These are phyloP conservation scores for Pholiota molesta DNA, from an alignment of 768 basidiomycete species.

Conservation along the genomic window DNA sequence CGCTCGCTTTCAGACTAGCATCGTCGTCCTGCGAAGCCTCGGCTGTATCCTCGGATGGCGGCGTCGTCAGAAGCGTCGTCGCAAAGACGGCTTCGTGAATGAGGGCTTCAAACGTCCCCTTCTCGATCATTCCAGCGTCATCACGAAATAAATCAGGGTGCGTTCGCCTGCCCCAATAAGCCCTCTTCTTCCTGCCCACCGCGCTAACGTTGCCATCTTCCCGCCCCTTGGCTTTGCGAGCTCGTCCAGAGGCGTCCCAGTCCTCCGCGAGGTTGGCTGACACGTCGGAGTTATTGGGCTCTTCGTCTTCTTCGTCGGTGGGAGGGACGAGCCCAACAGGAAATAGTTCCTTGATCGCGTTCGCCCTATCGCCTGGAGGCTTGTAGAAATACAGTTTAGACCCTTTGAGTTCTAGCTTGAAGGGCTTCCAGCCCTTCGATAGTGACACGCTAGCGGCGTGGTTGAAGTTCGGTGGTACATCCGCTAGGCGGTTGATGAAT, in stretches of 20 bases:
- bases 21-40: slow-evolving; percentile 16
- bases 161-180: slow-evolving; percentile 76
- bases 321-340: slow-evolving; percentile 63
- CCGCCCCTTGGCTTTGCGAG: slow-evolving; percentile 33
- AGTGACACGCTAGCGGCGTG: slow-evolving; percentile 38
- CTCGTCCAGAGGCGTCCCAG: slow-evolving; percentile 14
- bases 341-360: slow-evolving; percentile 75
- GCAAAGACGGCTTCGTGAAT: slow-evolving; percentile 82
- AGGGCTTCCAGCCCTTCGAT: slow-evolving; percentile 84
- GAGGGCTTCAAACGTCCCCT: slow-evolving; percentile 78
- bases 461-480: slow-evolving; percentile 42
- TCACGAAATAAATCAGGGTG: slow-evolving; percentile 70
- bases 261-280: slow-evolving; percentile 21
- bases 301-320: slow-evolving; percentile 44
- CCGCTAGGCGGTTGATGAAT: slow-evolving; percentile 74
- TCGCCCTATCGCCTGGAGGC: slow-evolving; percentile 67
- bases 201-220: slow-evolving; percentile 22
- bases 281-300: slow-evolving; percentile 19
- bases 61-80: slow-evolving; percentile 49
- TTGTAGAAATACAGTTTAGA: slow-evolving; percentile 89
- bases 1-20: slow-evolving; percentile 7
- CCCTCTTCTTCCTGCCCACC: slow-evolving; percentile 57
- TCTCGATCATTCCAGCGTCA: slow-evolving; percentile 46
- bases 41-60: slow-evolving; percentile 15
- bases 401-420: slow-evolving; percentile 82